Evolutionary conservation across 306 rosid species (phyloP), one percentile per base, ranked within the genome.

Genomic region (Trifolium repens): DNA sequence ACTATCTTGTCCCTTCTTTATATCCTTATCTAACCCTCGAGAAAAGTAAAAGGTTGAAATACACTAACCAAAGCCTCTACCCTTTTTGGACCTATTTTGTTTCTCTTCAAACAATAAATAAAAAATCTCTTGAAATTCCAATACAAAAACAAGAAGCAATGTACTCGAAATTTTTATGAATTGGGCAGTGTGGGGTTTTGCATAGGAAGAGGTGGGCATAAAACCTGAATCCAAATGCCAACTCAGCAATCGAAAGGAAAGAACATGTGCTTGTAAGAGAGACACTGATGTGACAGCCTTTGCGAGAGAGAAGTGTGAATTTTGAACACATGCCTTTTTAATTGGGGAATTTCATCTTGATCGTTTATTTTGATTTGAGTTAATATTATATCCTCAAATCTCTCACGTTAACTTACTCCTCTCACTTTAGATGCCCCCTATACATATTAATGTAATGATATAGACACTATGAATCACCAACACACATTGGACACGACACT

Each of bases 111-210:
- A 35, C 39, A 35, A 35, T 5, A 35, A 35, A 5, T 35, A 35
- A 30, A 30, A 0, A 30, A 30, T 30, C 34, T 30, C 34, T 4
- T 30, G 2, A 3, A 30, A 30, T 30, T 30, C 4, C 5, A 30
- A 8, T 52, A n/a, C 57, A 52, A 52, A 52, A 52, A 52, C 57
- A 52, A 52, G 58, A 52, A 52, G 58, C 58, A 52, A 16, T 52
- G 34, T 30, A 30, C 34, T 30, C 3, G 34, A 30, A 30, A 30
- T 52, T n/a, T 8, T 22, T 8, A 16, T 22, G 17, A 53, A 17
- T 53, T 53, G 59, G 27, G 12, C 17, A 22, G 24, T 1, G 40
- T 37, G 40, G 1, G 27, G 13, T 54, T 24, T 24, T 12, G 6
- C 30, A 17, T 54, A 54, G 19, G 60, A 54, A 4, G 5, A 0